Evolutionary conservation across 2,329 filamentous ascomycete species (phyloP), one percentile per base, ranked within the genome.

Genomic region (Botrytis deweyae): DNA sequence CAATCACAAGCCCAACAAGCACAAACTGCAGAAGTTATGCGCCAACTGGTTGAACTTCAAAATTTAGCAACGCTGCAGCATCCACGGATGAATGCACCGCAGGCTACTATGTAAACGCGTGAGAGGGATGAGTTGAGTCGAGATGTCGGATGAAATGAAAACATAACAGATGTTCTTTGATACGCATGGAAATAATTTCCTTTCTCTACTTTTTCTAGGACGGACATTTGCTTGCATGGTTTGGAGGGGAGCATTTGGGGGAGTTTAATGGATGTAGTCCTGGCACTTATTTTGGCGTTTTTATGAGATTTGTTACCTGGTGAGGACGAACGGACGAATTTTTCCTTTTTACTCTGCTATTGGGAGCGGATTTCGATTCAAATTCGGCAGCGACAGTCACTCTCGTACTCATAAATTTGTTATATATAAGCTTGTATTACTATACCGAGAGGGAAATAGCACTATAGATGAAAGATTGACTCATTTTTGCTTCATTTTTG

Each of bases 1-100:
- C 62, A 73, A 22, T 65, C 62, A 20, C 67, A 73, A 38, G 63
- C 62, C 14, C 70, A 72, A 55, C 63, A 72, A 44, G 70, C 40
- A 14, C 73, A 72, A 69, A 58, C 36, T 33, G 73, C 67, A 33
- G 68, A 72, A 49, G 70, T 74, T n/a, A 74, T 74, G 72, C 72
- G 72, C 42, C 72, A 74, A 62, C 68, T 74, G 7, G 67, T 66
- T 25, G 72, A 74, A 55, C 62, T 74, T 44, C 72, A 72, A 42
- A 72, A 65, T 40, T 16, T 74, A 20, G 59, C 66, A 46, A 66
- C 68, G 22, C 20, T 74, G 40, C 72, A 73, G 36, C 68, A 72
- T 72, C 55, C 44, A 6, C 62, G 68, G 42, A 71, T 72, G 68
- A 68, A 55, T 58, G 72, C 72, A 46, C 72, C 72, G 59, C 72